Base-by-base conservation (phyloP, 2,329 filamentous ascomycete species). In the Ampelomyces quisqualis region DNA sequence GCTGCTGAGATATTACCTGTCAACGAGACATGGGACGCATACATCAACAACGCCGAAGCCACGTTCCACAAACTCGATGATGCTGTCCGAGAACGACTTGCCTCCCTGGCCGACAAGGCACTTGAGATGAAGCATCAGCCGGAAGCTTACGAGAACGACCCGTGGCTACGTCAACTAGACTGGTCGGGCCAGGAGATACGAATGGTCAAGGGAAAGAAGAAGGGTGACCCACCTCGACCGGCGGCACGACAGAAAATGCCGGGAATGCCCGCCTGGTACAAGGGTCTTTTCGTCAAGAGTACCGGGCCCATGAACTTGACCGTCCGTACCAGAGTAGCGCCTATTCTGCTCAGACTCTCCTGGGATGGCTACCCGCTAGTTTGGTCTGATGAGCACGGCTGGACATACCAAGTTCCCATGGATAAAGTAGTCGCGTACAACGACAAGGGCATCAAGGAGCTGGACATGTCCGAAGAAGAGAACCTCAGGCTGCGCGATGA, bases 261-360 rank as follows among this genome's bases (percentile, higher is more conserved):
- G 0, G 93, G 93, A 10, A 93, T 88, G 86, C 93, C 93, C 0
- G 79, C 86, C 51, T 98, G 93, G 93, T 98, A 95, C 71, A 96
- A 93, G 61, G 89, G 90, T 64, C 74, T 98, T 1, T 95, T 94
- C 56, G 57, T 78, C 1, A 89, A 82, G 41, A 84, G 72, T 17
- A 79, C 82, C 43, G 72, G 77, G 0, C 79, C 79, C 0, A 93
- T 96, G 42, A 84, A 76, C 45, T 73, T 98, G 13, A 88, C 88
- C 0, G 90, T 97, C 0, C 81, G 94, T 31, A 94, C 90, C 22
- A 81, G 94, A 38, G 83, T 96, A 57, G 87, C 93, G 1, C 90
- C 93, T 0, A 72, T 98, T 13, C 72, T 98, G 9, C 74, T 98
- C 5, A 86, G 85, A 48, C 72, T 98, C 30, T 77, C 86, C 0